A percentile compares a stretch with the other conserved stretches of the same genome.
phyloP scores from a whole-genome alignment of 805 yeast genomes.

The Jamesozyma spencerorum region DNA sequence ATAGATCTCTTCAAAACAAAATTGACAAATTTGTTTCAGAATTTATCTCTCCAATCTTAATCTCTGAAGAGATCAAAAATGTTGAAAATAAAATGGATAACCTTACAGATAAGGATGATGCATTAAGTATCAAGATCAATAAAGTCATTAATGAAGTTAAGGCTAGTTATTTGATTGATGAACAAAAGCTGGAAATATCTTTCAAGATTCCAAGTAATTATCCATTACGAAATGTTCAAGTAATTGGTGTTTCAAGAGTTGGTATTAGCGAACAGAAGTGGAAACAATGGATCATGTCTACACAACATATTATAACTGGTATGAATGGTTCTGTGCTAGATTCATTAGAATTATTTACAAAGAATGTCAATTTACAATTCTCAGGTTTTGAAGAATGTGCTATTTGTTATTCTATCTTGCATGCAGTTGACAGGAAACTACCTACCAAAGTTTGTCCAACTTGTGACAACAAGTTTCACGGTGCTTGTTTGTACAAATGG shows the following conservation, averaged over 20 bases:
- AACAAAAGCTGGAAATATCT: constrained; percentile 72
- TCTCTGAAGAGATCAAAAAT: constrained; percentile 45
- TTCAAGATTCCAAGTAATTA: constrained; percentile 64
- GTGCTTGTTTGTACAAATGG: constrained; percentile 95
- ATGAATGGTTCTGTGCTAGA: constrained; percentile 56
- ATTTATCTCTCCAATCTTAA: constrained; percentile 55
- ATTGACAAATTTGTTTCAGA: constrained; percentile 56
- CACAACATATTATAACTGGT: constrained; percentile 70
- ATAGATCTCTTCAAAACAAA: constrained; percentile 49
- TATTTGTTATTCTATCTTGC: constrained; percentile 86
- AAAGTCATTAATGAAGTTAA: constrained; percentile 56
- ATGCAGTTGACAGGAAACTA: constrained; percentile 74
- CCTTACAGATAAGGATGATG: constrained; percentile 31
- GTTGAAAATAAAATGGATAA: constrained; percentile 36
- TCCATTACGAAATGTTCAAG: constrained; percentile 68
- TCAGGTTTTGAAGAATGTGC: constrained; percentile 96
- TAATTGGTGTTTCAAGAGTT: constrained; percentile 67
- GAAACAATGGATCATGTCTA: constrained; percentile 91
- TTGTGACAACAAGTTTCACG: constrained; percentile 89
- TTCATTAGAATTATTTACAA: constrained; percentile 34
- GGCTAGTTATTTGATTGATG: constrained; percentile 72
- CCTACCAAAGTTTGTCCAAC: constrained; percentile 85
- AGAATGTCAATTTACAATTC: constrained; percentile 74
- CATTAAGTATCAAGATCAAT: constrained; percentile 51
- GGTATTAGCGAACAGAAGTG: constrained; percentile 90